phyloP scores from a whole-genome alignment of 306 rosid genomes.

The Cajanus cajan region DNA sequence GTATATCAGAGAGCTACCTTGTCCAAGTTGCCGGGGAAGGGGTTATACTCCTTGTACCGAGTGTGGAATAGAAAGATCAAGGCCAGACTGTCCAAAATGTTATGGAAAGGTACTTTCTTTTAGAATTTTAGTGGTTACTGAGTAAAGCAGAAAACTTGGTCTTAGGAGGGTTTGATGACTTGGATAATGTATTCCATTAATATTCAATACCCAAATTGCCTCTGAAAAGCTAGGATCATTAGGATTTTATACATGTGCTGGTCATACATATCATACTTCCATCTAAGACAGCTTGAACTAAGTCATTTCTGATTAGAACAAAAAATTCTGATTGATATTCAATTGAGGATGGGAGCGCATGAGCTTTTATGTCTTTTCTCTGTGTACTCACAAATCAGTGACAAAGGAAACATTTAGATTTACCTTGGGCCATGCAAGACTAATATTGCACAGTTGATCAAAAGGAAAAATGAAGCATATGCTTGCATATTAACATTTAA shows the following conservation, averaged over 20 bases:
- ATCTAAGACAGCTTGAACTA: neutral
- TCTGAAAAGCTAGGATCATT: too few species aligned
- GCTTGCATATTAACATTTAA: neutral
- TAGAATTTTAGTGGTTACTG: neutral
- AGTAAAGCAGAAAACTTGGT: neutral
- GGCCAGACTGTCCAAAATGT: slow-evolving; percentile 79
- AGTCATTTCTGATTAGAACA: neutral
- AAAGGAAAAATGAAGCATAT: neutral
- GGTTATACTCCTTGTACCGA: slow-evolving; percentile 91
- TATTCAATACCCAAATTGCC: slow-evolving; percentile 1
- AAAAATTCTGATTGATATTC: neutral
- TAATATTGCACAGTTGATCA: neutral
- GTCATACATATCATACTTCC: neutral
- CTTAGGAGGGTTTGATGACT: neutral
- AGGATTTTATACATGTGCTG: neutral
- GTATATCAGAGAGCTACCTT: slow-evolving; percentile 90
- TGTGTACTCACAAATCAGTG: neutral
- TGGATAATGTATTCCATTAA: neutral
- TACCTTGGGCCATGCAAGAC: neutral
- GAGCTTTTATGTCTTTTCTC: neutral
- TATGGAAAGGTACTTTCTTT: slow-evolving; percentile 65
- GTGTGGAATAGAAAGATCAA: slow-evolving; percentile 90
- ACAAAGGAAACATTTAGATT: neutral
- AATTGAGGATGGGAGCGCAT: neutral
- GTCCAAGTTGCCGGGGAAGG: slow-evolving; percentile 95